A percentile compares a stretch with the other conserved stretches of the same genome.
These are phyloP conservation scores for Boletus vermiculosoides DNA, from an alignment of 768 basidiomycete genomes.

Conservation along the genomic window DNA sequence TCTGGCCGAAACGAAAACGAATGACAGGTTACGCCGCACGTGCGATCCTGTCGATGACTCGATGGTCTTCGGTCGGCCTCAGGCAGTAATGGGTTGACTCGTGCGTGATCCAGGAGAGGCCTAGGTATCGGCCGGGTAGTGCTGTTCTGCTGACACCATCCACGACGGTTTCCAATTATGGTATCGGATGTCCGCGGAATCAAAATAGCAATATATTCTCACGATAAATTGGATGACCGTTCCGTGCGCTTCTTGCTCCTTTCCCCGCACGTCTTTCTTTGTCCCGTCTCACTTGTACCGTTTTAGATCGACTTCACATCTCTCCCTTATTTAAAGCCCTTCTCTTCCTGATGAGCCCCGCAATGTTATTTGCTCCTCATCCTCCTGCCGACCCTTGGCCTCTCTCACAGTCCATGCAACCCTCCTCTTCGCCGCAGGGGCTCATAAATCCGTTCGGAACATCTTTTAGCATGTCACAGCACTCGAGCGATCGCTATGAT, in stretches of 20 bases:
- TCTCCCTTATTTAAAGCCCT: background rate
- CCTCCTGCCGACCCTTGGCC: background rate
- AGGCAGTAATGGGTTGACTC: too few relatives aligned
- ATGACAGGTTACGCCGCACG: background rate
- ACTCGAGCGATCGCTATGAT: slow-evolving; percentile 1
- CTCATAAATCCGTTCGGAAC: slow-evolving; percentile 13
- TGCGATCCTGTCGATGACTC: too few relatives aligned
- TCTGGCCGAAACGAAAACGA: background rate
- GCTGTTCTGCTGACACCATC: too few relatives aligned
- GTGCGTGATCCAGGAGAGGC: too few relatives aligned
- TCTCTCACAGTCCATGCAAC: slow-evolving; percentile 7
- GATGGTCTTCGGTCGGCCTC: too few relatives aligned
- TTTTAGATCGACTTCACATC: background rate
- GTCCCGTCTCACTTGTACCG: background rate
- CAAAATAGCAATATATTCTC: slow-evolving; percentile 10
- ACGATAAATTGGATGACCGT: slow-evolving; percentile 20
- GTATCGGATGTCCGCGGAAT: background rate
- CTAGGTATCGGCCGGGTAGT: too few relatives aligned
- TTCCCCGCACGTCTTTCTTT: slow-evolving; percentile 13
- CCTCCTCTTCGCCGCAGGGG: slow-evolving; percentile 8
- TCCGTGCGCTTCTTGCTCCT: slow-evolving; percentile 15
- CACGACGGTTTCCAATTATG: background rate
- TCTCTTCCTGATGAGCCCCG: background rate
- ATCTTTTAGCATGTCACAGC: background rate
- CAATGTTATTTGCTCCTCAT: slow-evolving; percentile 4